Evolutionary conservation across 140 eudicot genomes (phyloP).

Genomic region (Ambrosia hybrid): DNA sequence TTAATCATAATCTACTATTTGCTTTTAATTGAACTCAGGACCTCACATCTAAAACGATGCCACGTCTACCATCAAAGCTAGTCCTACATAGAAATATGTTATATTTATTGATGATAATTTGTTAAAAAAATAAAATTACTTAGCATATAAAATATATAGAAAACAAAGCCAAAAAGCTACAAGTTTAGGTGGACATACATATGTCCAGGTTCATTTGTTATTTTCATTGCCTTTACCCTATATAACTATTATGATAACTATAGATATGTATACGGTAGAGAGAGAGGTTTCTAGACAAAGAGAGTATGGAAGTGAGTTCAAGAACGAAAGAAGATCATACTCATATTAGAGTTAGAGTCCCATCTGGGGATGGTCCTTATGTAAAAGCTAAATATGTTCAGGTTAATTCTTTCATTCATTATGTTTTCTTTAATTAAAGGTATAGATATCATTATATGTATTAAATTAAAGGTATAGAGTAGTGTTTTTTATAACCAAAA

Average conservation of each 20-base stretch:
- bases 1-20: too few species aligned
- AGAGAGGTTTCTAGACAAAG: conserved; percentile 18
- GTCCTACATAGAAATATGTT: too few species aligned
- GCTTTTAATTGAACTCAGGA: too few species aligned
- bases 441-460: background rate
- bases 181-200: conserved; percentile 35
- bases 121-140: too few species aligned
- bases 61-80: too few species aligned
- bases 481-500: background rate
- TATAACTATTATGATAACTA: conserved; percentile 31
- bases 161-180: background rate
- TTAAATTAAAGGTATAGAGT: background rate
- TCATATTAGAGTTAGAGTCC: conserved; percentile 80
- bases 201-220: conserved; percentile 48
- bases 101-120: too few species aligned
- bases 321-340: conserved; percentile 40
- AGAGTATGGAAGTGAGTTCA: conserved; percentile 38
- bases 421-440: background rate
- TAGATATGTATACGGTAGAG: conserved; percentile 20
- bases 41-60: too few species aligned
- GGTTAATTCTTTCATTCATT: conserved; percentile 35
- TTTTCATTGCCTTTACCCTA: conserved; percentile 28
- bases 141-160: too few species aligned
- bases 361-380: conserved; percentile 91
- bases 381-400: conserved; percentile 95